phyloP scores from a whole-genome alignment of 73 alveolate genomes.

The Tetrahymena malaccensis region DNA sequence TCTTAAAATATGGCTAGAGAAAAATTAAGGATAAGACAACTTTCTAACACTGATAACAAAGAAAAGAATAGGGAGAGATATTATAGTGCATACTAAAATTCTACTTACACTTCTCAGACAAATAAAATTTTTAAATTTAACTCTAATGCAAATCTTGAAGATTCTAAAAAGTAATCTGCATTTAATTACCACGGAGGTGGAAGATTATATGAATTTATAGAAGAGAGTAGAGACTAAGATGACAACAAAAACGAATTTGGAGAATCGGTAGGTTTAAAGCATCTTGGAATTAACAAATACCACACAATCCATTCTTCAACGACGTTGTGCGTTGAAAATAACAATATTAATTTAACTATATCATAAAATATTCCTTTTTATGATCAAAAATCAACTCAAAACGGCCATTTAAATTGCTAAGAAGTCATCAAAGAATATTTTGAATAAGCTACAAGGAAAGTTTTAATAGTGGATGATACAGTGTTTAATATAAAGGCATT shows the following conservation, averaged over 20 bases:
- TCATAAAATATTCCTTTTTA: neutral
- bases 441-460: neutral
- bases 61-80: neutral
- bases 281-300: neutral
- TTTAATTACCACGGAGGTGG: neutral
- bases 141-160: neutral
- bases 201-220: neutral
- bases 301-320: neutral
- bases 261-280: neutral
- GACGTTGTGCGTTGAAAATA: neutral
- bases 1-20: neutral
- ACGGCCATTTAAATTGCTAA: neutral
- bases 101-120: neutral
- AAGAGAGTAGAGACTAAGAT: neutral
- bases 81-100: neutral
- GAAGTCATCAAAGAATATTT: neutral
- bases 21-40: neutral
- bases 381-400: neutral
- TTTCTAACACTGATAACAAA: neutral
- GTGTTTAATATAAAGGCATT: constrained; percentile 23
- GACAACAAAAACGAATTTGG: neutral
- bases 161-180: neutral
- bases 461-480: constrained; percentile 32
- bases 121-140: neutral
- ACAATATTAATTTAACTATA: neutral